Percentiles rank a stretch among this genome's conserved stretches.
phyloP scores from a whole-genome alignment of 371 early-diverging fungal species.

The Mucor irregularis region DNA sequence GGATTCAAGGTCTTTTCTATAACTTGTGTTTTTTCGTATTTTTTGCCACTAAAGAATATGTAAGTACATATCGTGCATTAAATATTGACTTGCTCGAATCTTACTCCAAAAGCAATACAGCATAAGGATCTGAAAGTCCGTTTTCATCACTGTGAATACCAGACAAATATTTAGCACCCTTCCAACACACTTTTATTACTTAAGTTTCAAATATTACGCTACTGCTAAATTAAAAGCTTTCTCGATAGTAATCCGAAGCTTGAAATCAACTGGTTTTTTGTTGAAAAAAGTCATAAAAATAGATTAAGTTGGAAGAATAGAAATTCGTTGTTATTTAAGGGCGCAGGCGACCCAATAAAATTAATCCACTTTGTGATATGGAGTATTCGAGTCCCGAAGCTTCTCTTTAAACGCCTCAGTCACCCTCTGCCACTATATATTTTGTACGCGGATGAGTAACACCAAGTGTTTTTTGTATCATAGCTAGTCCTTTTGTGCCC shows the following conservation, averaged over 20 bases:
- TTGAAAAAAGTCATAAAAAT: neutral
- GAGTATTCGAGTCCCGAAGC: no score
- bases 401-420: no score
- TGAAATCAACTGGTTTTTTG: neutral
- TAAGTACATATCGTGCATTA: neutral
- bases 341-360: no score
- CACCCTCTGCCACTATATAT: no score
- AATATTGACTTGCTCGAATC: neutral
- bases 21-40: slow-evolving; percentile 62
- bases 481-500: no score
- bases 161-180: no score
- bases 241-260: slow-evolving; percentile 26
- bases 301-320: neutral
- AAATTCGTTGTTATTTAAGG: no score
- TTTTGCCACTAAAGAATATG: slow-evolving; percentile 42
- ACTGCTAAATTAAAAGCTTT: slow-evolving; percentile 27
- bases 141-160: slow-evolving; percentile 46
- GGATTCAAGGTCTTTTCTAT: slow-evolving; percentile 70
- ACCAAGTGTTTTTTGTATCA: no score
- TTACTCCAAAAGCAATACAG: slow-evolving; percentile 38
- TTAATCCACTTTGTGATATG: no score
- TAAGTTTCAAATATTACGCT: slow-evolving; percentile 20
- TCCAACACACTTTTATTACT: neutral
- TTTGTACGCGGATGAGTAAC: no score
- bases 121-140: slow-evolving; percentile 68